Evolutionary conservation across 2,329 filamentous ascomycete species (phyloP).

Genomic region (Hypocrella siamensis): DNA sequence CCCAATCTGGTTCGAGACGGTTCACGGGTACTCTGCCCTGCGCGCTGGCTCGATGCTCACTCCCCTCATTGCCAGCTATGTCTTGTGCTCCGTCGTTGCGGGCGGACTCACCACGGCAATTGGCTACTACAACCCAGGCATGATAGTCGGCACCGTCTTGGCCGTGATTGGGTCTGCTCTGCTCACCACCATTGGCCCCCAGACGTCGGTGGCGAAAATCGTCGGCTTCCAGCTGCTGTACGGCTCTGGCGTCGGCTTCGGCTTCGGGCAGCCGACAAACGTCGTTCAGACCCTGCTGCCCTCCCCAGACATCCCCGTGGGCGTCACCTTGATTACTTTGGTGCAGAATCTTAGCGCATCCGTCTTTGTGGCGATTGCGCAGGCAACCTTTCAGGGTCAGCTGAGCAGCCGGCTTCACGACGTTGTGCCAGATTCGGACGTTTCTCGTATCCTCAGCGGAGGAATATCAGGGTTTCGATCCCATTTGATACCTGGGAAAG

Average conservation of each 20-base stretch:
- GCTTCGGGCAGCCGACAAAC: slow-evolving; percentile 40
- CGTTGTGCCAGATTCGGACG: neutral
- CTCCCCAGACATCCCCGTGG: slow-evolving; percentile 35
- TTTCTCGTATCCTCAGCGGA: neutral
- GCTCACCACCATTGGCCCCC: slow-evolving; percentile 35
- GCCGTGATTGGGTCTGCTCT: slow-evolving; percentile 38
- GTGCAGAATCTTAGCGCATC: slow-evolving; percentile 42
- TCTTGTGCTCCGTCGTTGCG: slow-evolving; percentile 30
- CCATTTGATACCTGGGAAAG: neutral
- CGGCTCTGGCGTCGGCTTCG: slow-evolving; percentile 41
- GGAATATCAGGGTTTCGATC: neutral
- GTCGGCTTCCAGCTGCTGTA: slow-evolving; percentile 42
- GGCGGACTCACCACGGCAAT: slow-evolving; percentile 32
- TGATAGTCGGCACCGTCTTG: slow-evolving; percentile 34
- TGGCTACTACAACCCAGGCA: slow-evolving; percentile 44
- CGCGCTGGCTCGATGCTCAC: slow-evolving; percentile 12
- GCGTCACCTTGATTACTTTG: slow-evolving; percentile 37
- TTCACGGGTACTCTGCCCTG: neutral
- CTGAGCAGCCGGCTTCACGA: neutral
- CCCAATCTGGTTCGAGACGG: neutral
- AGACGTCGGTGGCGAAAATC: slow-evolving; percentile 34
- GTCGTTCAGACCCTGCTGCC: slow-evolving; percentile 39
- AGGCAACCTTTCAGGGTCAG: slow-evolving; percentile 25
- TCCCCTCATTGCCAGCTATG: slow-evolving; percentile 38
- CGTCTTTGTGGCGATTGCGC: slow-evolving; percentile 39